Conservation (phyloP, 352 stramenopile genomes). For the Phytophthora multivora region DNA sequence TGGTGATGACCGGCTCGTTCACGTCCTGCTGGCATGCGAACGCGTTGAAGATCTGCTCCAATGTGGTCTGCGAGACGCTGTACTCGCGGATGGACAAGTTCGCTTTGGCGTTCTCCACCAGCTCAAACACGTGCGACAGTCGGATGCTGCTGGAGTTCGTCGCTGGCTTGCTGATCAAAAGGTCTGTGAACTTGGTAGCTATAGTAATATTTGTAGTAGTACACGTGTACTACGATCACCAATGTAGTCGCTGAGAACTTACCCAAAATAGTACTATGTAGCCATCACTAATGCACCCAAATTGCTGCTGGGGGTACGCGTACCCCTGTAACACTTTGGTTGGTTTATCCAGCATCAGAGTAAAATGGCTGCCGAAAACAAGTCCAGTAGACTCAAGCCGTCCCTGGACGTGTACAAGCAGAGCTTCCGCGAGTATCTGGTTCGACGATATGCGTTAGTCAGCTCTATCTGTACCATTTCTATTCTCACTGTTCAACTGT, state of each 20-base stretch:
- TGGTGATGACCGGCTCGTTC: constrained; percentile 28
- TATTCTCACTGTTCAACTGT: not conserved
- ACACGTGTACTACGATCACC: too few relatives aligned
- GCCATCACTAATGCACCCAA: too few relatives aligned
- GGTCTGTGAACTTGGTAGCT: constrained; percentile 21
- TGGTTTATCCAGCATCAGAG: constrained; percentile 14
- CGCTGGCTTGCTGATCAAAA: constrained; percentile 18
- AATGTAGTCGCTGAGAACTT: too few relatives aligned
- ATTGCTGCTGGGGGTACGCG: not conserved
- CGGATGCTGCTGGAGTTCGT: constrained; percentile 25
- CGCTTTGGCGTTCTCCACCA: constrained; percentile 54
- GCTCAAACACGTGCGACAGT: constrained; percentile 73
- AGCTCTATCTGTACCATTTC: not conserved
- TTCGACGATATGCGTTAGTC: not conserved
- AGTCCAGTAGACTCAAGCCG: constrained; percentile 43
- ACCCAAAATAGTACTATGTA: too few relatives aligned
- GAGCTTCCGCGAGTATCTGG: constrained; percentile 82
- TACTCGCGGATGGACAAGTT: constrained; percentile 82
- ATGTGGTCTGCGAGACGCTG: constrained; percentile 85
- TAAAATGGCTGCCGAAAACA: constrained; percentile 14
- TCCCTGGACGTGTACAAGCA: constrained; percentile 80
- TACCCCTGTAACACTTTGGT: constrained; percentile 20
- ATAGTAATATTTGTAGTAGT: not conserved
- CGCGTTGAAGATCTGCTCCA: constrained; percentile 89
- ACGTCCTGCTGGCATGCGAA: constrained; percentile 84